These are phyloP conservation scores for Russula abietina DNA, from an alignment of 768 basidiomycete species.

Conservation along the genomic window DNA sequence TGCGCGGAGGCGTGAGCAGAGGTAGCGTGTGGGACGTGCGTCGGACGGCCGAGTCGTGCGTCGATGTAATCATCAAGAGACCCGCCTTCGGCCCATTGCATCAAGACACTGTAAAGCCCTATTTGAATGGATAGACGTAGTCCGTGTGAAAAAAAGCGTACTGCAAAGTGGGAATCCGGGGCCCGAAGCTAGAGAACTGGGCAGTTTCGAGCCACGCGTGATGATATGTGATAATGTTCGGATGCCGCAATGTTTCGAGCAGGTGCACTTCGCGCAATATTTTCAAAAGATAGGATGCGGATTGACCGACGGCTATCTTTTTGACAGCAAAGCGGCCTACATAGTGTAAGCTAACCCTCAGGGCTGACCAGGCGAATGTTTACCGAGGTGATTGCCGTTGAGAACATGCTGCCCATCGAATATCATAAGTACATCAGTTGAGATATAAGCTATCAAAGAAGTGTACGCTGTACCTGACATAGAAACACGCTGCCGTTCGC, in stretches of 20 bases:
- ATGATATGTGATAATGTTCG: slow-evolving; percentile 93
- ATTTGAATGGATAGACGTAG: neutral
- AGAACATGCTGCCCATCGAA: slow-evolving; percentile 58
- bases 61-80: slow-evolving; percentile 85
- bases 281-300: slow-evolving; percentile 75
- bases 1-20: slow-evolving; percentile 43
- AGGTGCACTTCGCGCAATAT: slow-evolving; percentile 84
- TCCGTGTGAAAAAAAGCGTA: slow-evolving; percentile 34
- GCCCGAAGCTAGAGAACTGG: slow-evolving; percentile 85
- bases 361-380: slow-evolving; percentile 23
- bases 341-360: slow-evolving; percentile 3
- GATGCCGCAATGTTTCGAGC: slow-evolving; percentile 80
- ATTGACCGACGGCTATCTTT: slow-evolving; percentile 92
- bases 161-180: slow-evolving; percentile 84
- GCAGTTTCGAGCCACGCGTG: slow-evolving; percentile 88
- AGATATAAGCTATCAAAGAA: neutral
- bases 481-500: slow-evolving; percentile 88
- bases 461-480: slow-evolving; percentile 57
- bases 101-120: slow-evolving; percentile 53
- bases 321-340: slow-evolving; percentile 88
- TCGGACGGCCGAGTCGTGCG: slow-evolving; percentile 57
- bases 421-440: neutral
- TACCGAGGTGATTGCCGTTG: slow-evolving; percentile 80
- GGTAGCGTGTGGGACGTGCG: slow-evolving; percentile 25
- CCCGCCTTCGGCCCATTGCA: slow-evolving; percentile 93